Evolutionary conservation across 1,284 basidiomycete genomes (phyloP), one percentile per base, ranked within the genome.

Genomic region (Austroboletus olivaceoglutinosus): DNA sequence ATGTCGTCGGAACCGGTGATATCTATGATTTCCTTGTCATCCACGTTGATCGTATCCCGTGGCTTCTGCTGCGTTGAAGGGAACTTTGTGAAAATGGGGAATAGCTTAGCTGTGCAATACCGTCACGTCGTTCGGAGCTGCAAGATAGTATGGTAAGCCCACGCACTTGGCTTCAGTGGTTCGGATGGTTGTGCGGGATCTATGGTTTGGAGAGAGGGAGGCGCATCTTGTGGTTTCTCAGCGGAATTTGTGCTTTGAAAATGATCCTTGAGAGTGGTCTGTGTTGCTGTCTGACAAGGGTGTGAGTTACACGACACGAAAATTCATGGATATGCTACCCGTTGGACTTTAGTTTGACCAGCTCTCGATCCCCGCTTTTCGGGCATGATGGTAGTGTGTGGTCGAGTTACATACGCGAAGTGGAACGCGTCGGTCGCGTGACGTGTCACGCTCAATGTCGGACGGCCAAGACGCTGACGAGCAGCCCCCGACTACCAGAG

Each of bases 351-450:
- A 3, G 18, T 44, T 37, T 45, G 58, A 12, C 10, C 19, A 16
- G 48, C 27, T 52, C 59, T 65, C 19, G 52, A 47, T 51, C 48
- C 67, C 43, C 58, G 60, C 38, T 50, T 68, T 47, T 60, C 65
- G 3, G 54, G 49, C 65, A 67, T 67, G 33, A 25, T 41, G 30
- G 12, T 19, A 3, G 40, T 34, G 31, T 29, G 43, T 22, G 30
- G 31, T 47, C 34, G 23, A 15, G 47, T 30, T 18, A 45, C 3
- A 23, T 10, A 38, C 18, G 11, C 19, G 19, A 12, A 13, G n/a
- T 39, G 42, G 45, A 51, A 36, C 57, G 61, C 62, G 56, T 60
- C 56, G 55, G 56, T 60, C 56, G 55, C 63, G 64, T 67, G 58
- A 65, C 64, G 5, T 46, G 54, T 65, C 59, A 63, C 63, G 45